These are phyloP conservation scores for Gnomoniopsis sp. DNA, from an alignment of 2,329 filamentous ascomycete genomes.

Conservation along the genomic window DNA sequence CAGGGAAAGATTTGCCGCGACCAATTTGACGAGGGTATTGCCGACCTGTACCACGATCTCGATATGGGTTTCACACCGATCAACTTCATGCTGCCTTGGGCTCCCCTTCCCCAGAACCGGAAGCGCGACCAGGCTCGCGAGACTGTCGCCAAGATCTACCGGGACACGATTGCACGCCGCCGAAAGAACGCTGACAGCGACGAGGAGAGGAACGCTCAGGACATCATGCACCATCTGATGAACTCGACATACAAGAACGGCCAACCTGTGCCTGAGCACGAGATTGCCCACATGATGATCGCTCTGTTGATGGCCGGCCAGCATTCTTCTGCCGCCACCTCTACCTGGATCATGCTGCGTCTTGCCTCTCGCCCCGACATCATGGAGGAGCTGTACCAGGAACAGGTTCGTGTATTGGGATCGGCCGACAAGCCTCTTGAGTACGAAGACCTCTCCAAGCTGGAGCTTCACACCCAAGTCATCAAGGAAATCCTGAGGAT, in stretches of 20 bases:
- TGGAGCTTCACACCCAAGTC: constrained; percentile 78
- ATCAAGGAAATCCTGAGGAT: constrained; percentile 90
- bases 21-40: constrained; percentile 69
- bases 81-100: constrained; percentile 81
- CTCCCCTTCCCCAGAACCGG: constrained; percentile 72
- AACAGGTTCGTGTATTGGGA: constrained; percentile 74
- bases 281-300: constrained; percentile 85
- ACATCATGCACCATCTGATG: constrained; percentile 83
- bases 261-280: constrained; percentile 63
- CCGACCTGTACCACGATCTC: constrained; percentile 74
- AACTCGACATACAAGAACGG: constrained; percentile 73
- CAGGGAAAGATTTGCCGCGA: constrained; percentile 74
- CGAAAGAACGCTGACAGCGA: constrained; percentile 36
- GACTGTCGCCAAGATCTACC: constrained; percentile 74
- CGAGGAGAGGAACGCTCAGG: constrained; percentile 43
- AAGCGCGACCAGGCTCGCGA: constrained; percentile 68
- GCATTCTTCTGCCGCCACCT: constrained; percentile 75
- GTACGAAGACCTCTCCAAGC: constrained; percentile 73
- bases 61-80: constrained; percentile 76
- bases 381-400: constrained; percentile 67
- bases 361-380: constrained; percentile 69
- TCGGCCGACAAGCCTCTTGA: constrained; percentile 69
- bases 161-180: constrained; percentile 65
- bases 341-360: constrained; percentile 72
- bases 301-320: constrained; percentile 81